Evolutionary conservation across 192 early-diverging fungal genomes (phyloP), one percentile per base, ranked within the genome.

Genomic region (Coemansia sp.): DNA sequence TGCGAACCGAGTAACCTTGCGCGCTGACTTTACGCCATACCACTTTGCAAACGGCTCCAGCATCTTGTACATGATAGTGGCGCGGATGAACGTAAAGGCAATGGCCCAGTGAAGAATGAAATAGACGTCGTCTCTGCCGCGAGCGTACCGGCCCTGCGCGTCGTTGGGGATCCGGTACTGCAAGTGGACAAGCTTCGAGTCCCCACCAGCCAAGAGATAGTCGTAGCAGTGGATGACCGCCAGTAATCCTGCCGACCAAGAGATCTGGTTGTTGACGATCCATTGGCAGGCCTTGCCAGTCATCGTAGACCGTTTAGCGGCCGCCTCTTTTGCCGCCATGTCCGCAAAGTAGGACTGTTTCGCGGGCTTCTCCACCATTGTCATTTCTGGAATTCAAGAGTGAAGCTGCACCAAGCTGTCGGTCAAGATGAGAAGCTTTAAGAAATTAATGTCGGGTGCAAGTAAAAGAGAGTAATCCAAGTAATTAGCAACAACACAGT

Each of bases 51-150:
- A 67, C 42, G 84, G 84, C 55, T 64, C 63, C 4, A 85, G 65
- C 11, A 81, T 14, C 23, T 66, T 62, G 40, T 70, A 57, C 73
- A 85, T 85, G 33, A 72, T 53, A 16, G 50, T 59, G 17, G 86
- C 87, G 17, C 92, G 86, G 28, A 90, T 66, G n/a, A 88, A 85
- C 26, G 92, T 93, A 60, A 91, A 93, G 17, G 77, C 80, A 11
- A 91, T 66, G 43, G 88, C 77, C 88, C 89, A 92, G 76, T 88
- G 86, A 40, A 50, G 32, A 21, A 90, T 80, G 68, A 86, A 88
- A 42, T 78, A 85, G 23, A 68, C 17, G 55, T 85, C 84, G 38
- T 43, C 23, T 11, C 19, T 5, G 17, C 80, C 80, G 64, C 80
- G 80, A 23, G 68, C 57, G 63, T 75, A 83, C 37, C 80, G 59